Evolutionary conservation across 768 basidiomycete genomes (phyloP).

Genomic region (Peribolospora kevripleyi): DNA sequence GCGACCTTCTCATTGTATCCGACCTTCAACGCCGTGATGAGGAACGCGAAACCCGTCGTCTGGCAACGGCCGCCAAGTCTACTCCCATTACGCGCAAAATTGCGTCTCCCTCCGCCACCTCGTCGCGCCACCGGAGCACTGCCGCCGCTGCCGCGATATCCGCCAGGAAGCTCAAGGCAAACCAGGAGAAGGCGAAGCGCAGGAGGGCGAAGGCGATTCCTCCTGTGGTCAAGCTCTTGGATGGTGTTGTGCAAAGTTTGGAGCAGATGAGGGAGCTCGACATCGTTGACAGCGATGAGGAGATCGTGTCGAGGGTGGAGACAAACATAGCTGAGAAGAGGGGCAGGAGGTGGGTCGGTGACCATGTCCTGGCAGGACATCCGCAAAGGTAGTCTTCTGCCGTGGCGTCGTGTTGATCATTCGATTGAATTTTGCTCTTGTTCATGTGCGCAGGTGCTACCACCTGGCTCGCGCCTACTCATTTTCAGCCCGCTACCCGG

Average conservation of each 20-base stretch:
- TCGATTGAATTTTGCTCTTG: neutral
- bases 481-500: conserved; percentile 31
- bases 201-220: conserved; percentile 54
- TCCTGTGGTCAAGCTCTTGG: conserved; percentile 59
- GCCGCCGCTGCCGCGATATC: neutral
- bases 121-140: neutral
- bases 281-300: conserved; percentile 67
- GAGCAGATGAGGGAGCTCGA: conserved; percentile 59
- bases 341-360: conserved; percentile 35
- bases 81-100: neutral
- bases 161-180: neutral
- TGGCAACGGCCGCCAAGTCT: neutral
- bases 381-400: neutral
- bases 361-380: neutral
- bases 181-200: conserved; percentile 18
- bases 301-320: conserved; percentile 53
- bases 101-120: neutral
- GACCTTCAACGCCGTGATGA: no score
- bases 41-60: neutral
- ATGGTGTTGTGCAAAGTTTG: conserved; percentile 61
- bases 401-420: neutral
- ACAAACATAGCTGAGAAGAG: conserved; percentile 48
- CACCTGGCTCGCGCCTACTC: conserved; percentile 56
- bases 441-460: conserved; percentile 31
- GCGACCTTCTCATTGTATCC: conserved; percentile 26